A percentile compares a stretch with the other conserved stretches of the same genome.
phyloP scores from a whole-genome alignment of 2,329 filamentous ascomycete genomes.

The Neonectria ditissima region DNA sequence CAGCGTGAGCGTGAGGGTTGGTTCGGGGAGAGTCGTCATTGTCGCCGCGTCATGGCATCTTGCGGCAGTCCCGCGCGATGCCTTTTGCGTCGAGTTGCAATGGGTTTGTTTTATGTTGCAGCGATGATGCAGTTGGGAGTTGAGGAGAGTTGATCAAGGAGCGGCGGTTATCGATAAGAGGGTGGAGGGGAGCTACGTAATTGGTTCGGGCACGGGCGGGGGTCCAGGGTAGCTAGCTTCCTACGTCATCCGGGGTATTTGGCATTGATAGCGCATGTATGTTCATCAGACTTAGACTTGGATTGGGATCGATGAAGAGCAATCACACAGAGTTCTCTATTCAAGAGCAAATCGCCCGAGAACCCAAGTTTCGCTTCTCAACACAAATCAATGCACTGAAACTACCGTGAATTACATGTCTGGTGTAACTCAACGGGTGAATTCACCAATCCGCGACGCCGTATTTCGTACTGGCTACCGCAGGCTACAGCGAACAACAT shows the following conservation, averaged over 20 bases:
- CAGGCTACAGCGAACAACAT: neutral
- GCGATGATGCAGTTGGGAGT: slow-evolving; percentile 2
- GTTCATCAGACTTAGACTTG: neutral
- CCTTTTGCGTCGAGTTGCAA: neutral
- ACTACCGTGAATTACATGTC: neutral
- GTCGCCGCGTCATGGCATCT: slow-evolving; percentile 39
- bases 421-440: neutral
- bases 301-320: neutral
- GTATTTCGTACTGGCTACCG: neutral
- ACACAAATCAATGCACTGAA: neutral
- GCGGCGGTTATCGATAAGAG: slow-evolving; percentile 10
- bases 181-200: neutral
- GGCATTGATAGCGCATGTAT: neutral
- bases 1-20: slow-evolving; percentile 77
- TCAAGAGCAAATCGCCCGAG: neutral
- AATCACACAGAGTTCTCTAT: neutral
- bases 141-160: neutral
- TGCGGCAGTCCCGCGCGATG: slow-evolving; percentile 1
- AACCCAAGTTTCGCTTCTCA: neutral
- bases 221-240: slow-evolving; percentile 1
- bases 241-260: slow-evolving; percentile 1
- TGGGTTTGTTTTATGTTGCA: neutral
- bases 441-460: neutral
- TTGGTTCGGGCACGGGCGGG: neutral
- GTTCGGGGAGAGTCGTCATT: slow-evolving; percentile 67